Evolutionary conservation across 2,329 filamentous ascomycete species (phyloP), one percentile per base, ranked within the genome.

Genomic region (Ophiostoma perfectum): DNA sequence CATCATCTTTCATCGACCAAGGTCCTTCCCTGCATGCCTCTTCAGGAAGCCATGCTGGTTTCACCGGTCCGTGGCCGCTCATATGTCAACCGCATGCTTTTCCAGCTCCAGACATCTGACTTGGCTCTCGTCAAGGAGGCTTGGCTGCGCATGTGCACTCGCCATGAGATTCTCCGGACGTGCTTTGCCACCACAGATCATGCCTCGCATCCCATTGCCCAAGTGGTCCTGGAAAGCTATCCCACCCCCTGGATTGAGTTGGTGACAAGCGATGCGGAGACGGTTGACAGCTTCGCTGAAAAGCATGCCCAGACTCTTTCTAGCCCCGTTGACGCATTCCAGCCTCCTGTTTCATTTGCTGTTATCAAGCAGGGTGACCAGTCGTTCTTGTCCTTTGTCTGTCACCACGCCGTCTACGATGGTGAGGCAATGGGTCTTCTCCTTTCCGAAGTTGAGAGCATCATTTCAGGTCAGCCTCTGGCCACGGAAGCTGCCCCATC

Each of bases 1-100:
- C 66, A 66, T 5, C n/a, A 41, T 2, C 45, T 70, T 1, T 16
- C 72, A 0, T 79, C 90, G 2, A 77, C 84, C 42, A 81, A 79
- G 1, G 81, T 96, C 8, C 78, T 93, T 5, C 93, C 93, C 0
- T 97, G 93, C 75, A 96, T 92, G 1, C 90, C 93, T 0, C 79
- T 97, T 0, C 93, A 97, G 76, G 90, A 96, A 78, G 90, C 89
- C 0, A 97, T 97, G 92, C 81, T 97, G 0, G 88, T 87, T 2
- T 84, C 86, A 8, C 73, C 80, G 71, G 77, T 77, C 1, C 76
- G 79, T 11, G 78, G 78, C 4, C 70, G 65, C 38, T 81, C 87
- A 1, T 97, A 97, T 75, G 87, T 84, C 73, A 97, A 96, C 75
- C 85, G 85, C 64, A 86, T 91, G 68, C 77, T 89, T 0, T 84